Percentiles rank a stretch among this genome's conserved stretches.
Evolutionary conservation across 148 eudicot species (phyloP).

Genomic region (Pouteria glomerata): DNA sequence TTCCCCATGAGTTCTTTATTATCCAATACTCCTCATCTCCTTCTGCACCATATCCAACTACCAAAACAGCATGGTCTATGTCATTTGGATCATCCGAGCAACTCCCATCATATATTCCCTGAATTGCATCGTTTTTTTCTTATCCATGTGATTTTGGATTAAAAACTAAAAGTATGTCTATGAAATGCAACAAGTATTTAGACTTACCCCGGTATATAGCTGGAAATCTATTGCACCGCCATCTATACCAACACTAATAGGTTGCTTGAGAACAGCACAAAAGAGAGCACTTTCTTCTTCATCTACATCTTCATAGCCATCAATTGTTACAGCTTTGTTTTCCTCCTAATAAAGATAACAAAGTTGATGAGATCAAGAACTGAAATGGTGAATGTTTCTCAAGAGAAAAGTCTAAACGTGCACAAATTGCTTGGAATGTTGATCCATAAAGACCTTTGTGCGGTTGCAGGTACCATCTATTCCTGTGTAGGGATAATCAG

Average conservation of each 20-base stretch:
- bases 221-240: slow-evolving; percentile 52
- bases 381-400: too few species aligned
- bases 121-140: neutral
- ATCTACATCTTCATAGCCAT: slow-evolving; percentile 45
- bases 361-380: too few species aligned
- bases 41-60: slow-evolving; percentile 55
- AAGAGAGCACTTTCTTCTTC: slow-evolving; percentile 44
- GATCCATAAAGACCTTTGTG: slow-evolving; percentile 31
- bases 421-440: neutral
- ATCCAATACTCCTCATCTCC: slow-evolving; percentile 62
- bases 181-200: neutral
- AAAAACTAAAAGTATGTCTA: neutral
- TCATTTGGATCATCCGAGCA: slow-evolving; percentile 59
- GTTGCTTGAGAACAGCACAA: slow-evolving; percentile 52
- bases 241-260: slow-evolving; percentile 57
- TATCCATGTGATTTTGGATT: neutral
- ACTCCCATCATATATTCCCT: slow-evolving; percentile 66
- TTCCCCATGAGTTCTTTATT: slow-evolving; percentile 74
- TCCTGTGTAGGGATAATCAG: slow-evolving; percentile 55
- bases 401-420: too few species aligned
- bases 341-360: slow-evolving; percentile 23
- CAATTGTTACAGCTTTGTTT: slow-evolving; percentile 30
- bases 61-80: slow-evolving; percentile 53
- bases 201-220: slow-evolving; percentile 54
- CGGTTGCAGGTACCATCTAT: slow-evolving; percentile 31